Base-by-base conservation (phyloP, 1,284 basidiomycete species). In the Termitomyces sp. region DNA sequence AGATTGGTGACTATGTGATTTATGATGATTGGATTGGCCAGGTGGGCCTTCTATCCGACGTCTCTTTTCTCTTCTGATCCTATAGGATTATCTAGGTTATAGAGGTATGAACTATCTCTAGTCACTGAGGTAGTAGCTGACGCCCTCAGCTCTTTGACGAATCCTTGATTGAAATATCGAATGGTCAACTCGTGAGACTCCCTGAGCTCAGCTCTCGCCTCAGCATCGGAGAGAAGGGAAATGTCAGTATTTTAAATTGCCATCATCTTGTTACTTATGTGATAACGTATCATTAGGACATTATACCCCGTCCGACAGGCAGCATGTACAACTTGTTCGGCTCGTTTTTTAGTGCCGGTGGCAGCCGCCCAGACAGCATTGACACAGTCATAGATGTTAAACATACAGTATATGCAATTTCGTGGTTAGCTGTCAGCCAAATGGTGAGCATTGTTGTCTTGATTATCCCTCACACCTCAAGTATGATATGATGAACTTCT, bases 361-460 rank as follows among this genome's bases (percentile, higher is more conserved):
- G 72, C 52, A 72, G 68, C 55, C 69, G 75, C 54, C 71, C 76
- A 26, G 72, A 73, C 48, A 64, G 68, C 46, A 63, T 74, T 19
- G 86, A 88, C 58, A 83, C 80, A 1, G 88, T 92, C 21, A 75
- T 94, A 26, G 79, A 83, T 26, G 81, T 95, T 39, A 83, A 82
- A 62, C 92, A 93, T 55, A 87, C 84, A 10, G 84, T 90, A 33
- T 78, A 94, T 54, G 90, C 86, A 21, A 75, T 97, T 60, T 83
- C 87, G 46, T 97, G 94, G 94, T 78, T 95, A 12, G 94, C 92
- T 13, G 75, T 95, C 56, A 94, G 93, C 64, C 94, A 95, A 75
- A 81, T 80, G 52, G 92, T 92, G 65, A 59, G 82, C 69, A 28
- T 51, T 51, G 53, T 34, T 40, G 28, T 47, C 42, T 3, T 30